Evolutionary conservation across 2,329 filamentous ascomycete genomes (phyloP).

Genomic region (Rhytidhysteron rufulum): DNA sequence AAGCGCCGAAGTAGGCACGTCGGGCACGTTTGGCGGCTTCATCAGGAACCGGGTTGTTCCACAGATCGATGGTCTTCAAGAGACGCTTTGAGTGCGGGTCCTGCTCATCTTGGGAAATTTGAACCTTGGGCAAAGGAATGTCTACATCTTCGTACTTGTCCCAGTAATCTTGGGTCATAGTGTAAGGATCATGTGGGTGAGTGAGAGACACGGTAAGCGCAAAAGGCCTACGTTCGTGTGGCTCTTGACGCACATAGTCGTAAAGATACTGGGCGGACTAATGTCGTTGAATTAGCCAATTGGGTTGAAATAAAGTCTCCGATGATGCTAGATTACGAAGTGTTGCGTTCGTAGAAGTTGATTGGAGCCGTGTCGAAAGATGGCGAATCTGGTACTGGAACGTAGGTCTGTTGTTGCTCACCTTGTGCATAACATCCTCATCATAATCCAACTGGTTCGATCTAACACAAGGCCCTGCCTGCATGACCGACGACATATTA

Average conservation of each 20-base stretch:
- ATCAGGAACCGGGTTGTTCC: conserved; percentile 76
- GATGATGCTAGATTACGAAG: no score
- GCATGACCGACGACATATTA: conserved; percentile 88
- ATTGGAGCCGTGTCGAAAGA: not conserved
- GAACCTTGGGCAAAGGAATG: conserved; percentile 75
- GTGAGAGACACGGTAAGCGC: conserved; percentile 88
- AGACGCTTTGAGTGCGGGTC: conserved; percentile 85
- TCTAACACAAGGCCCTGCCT: conserved; percentile 81
- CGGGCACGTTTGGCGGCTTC: conserved; percentile 83
- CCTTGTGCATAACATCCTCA: conserved; percentile 89
- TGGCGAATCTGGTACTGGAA: not conserved
- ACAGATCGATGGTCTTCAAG: conserved; percentile 80
- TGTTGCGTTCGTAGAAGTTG: no score
- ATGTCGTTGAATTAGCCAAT: not conserved
- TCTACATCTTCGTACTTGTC: conserved; percentile 86
- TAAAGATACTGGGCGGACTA: conserved; percentile 80
- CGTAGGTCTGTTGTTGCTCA: no score
- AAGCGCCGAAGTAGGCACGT: conserved; percentile 86
- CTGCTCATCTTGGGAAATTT: conserved; percentile 74
- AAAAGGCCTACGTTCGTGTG: conserved; percentile 67
- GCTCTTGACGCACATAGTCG: conserved; percentile 80
- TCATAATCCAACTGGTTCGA: conserved; percentile 96
- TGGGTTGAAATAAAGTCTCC: not conserved
- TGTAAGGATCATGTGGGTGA: conserved; percentile 92
- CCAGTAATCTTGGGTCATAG: conserved; percentile 92